Conservation (phyloP, 257 asterid species). For the Prunella vulgaris region DNA sequence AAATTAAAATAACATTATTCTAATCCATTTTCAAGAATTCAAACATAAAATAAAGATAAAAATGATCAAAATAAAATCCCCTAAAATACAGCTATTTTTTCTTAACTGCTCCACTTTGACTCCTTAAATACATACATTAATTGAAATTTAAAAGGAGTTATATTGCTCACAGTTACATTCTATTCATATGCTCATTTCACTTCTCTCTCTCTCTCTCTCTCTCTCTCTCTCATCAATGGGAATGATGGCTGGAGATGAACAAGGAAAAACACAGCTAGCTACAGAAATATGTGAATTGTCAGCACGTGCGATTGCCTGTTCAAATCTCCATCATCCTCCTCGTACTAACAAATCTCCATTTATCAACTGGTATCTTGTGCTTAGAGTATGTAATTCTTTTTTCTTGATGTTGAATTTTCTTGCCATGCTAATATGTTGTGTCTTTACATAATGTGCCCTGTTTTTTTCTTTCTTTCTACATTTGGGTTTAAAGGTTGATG, state of each 20-base stretch:
- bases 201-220: not conserved
- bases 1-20: conserved; percentile 8
- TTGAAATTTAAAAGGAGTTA: conserved; percentile 15
- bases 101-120: conserved; percentile 64
- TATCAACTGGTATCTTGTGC: conserved; percentile 69
- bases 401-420: not conserved
- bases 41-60: not conserved
- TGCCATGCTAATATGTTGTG: not conserved
- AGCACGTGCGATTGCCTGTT: conserved; percentile 30
- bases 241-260: conserved; percentile 28
- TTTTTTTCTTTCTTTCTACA: not conserved
- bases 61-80: conserved; percentile 18
- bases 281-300: conserved; percentile 47
- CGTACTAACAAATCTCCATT: conserved; percentile 26
- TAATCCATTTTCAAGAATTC: conserved; percentile 29
- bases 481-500: conserved; percentile 45
- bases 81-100: conserved; percentile 41
- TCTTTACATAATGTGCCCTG: not conserved
- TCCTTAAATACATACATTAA: conserved; percentile 36
- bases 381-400: conserved; percentile 37
- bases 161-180: conserved; percentile 7
- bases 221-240: conserved; percentile 26
- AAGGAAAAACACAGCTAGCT: conserved; percentile 48
- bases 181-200: conserved; percentile 16
- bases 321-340: conserved; percentile 27